A percentile compares a stretch with the other conserved stretches of the same genome.
These are phyloP conservation scores for Senna siamea DNA, from an alignment of 306 rosid species.

Conservation along the genomic window DNA sequence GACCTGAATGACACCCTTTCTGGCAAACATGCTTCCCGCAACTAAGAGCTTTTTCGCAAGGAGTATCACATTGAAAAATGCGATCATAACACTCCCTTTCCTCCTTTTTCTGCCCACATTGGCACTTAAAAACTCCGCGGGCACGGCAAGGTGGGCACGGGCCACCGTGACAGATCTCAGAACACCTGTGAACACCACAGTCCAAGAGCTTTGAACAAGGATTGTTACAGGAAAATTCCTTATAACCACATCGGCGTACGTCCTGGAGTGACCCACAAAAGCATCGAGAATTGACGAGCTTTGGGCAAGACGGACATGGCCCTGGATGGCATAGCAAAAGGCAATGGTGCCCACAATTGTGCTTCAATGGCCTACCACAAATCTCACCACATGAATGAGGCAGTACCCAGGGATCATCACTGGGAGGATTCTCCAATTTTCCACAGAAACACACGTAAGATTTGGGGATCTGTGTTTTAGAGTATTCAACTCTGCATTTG, in stretches of 20 bases:
- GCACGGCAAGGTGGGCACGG: conserved; percentile 69
- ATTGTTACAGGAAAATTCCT: conserved; percentile 66
- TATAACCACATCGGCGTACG: conserved; percentile 80
- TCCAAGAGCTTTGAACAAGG: conserved; percentile 62
- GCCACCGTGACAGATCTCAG: conserved; percentile 72
- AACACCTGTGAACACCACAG: conserved; percentile 68
- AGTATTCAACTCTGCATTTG: conserved; percentile 75
- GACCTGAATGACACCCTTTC: conserved; percentile 78
- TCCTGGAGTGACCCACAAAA: conserved; percentile 70
- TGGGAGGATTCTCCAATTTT: conserved; percentile 70
- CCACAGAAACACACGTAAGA: conserved; percentile 82
- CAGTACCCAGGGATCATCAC: conserved; percentile 89
- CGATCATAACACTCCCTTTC: conserved; percentile 83
- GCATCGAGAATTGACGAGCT: conserved; percentile 71
- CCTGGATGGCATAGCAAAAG: conserved; percentile 91
- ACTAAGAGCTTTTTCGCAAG: conserved; percentile 61
- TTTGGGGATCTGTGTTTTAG: conserved; percentile 70
- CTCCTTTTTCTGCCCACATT: conserved; percentile 68
- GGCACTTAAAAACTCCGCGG: conserved; percentile 56
- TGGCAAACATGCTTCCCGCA: conserved; percentile 84
- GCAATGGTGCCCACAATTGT: conserved; percentile 81
- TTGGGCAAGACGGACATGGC: conserved; percentile 93
- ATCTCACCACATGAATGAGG: conserved; percentile 96
- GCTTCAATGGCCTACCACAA: conserved; percentile 71
- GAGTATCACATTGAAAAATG: conserved; percentile 57